Evolutionary conservation across 805 yeast genomes (phyloP), one percentile per base, ranked within the genome.

Genomic region (Kuraishia cidri): DNA sequence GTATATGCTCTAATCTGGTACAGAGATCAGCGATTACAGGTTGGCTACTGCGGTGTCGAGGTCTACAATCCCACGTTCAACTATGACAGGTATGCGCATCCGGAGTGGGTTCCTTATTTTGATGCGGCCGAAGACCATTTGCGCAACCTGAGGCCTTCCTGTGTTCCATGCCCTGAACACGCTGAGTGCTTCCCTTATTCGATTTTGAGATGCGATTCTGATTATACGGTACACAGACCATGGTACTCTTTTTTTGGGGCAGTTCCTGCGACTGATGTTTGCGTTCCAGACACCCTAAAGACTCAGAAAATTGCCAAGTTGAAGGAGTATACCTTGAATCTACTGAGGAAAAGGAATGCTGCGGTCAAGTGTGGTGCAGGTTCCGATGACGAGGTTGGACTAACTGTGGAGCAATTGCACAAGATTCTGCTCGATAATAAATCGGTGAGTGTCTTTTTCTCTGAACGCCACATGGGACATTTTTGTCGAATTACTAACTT

Each of bases 151-250:
- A 66, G 67, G 31, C 94, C 94, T 3, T 29, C 43, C 1, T 90
- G 98, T 58, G 57, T 70, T 4, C 71, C 71, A 17, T 90, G 97
- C 50, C 97, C 97, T 2, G 69, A 65, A 3, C 78, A 88, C 56
- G 92, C 88, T 1, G 62, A 72, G 24, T 90, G 97, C 56, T 74
- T 66, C 41, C 72, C 75, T 16, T 50, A 65, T 29, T 60, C 81
- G 44, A 60, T 66, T 32, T 47, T 83, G 6, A 75, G 69, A 36
- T 90, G 98, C 55, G 76, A 72, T 43, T 77, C 75, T 29, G 94
- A 79, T 36, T 82, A 62, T 48, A 51, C 71, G 29, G 64, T 60
- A 23, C 47, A 48, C 25, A 61, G 67, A 33, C 78, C 79, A 11
- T 69, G 77, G 68, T 63, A 70, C 40, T 58, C 72, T 25, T 48